phyloP scores from a whole-genome alignment of 2,329 filamentous ascomycete species.

The Akanthomyces lecanii region DNA sequence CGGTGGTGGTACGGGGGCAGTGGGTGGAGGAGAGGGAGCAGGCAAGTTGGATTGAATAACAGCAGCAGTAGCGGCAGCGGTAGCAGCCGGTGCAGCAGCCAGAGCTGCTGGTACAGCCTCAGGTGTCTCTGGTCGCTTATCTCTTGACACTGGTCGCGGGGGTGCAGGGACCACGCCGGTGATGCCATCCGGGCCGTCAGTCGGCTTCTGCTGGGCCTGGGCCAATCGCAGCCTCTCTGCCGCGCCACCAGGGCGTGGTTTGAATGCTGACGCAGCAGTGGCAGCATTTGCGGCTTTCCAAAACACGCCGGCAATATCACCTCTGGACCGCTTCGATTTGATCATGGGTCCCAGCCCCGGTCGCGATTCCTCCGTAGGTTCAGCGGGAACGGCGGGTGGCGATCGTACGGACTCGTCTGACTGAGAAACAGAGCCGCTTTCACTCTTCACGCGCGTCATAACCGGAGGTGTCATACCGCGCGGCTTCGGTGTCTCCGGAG shows the following conservation, averaged over 20 bases:
- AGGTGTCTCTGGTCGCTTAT: constrained; percentile 30
- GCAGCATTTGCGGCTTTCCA: constrained; percentile 72
- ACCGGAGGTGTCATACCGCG: not conserved
- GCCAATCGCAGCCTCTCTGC: constrained; percentile 70
- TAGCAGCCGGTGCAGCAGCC: constrained; percentile 20
- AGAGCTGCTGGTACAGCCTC: constrained; percentile 22
- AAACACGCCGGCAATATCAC: constrained; percentile 70
- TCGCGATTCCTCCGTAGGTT: constrained; percentile 40
- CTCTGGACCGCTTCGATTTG: constrained; percentile 68
- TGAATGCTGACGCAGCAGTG: constrained; percentile 57
- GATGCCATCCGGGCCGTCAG: constrained; percentile 79
- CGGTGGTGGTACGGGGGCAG: constrained; percentile 9
- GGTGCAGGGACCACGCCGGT: constrained; percentile 83
- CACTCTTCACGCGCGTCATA: not conserved
- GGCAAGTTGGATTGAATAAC: constrained; percentile 24
- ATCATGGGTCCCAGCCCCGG: constrained; percentile 89
- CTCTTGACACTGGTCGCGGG: constrained; percentile 40
- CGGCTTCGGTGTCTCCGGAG: not conserved
- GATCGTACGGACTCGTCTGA: constrained; percentile 4
- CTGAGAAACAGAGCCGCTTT: not conserved
- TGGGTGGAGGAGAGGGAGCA: not conserved
- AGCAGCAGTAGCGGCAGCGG: constrained; percentile 1
- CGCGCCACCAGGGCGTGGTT: constrained; percentile 81
- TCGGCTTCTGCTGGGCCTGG: constrained; percentile 53
- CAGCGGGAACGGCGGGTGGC: not conserved